These are phyloP conservation scores for Boechera retrofracta DNA, from an alignment of 345 rosid genomes.

Conservation along the genomic window DNA sequence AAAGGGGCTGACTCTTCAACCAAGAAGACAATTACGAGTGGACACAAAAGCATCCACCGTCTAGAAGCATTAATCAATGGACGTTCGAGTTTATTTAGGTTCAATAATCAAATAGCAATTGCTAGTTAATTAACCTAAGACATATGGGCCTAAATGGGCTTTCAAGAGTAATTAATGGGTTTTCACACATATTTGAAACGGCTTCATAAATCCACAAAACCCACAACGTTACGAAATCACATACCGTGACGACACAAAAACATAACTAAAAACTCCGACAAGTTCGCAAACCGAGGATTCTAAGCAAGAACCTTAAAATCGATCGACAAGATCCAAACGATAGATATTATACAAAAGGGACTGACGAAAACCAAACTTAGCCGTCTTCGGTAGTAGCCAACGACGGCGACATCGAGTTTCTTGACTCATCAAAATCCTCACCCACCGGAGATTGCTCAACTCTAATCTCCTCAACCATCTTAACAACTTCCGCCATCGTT, in stretches of 20 bases:
- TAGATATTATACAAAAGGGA: constrained; percentile 14
- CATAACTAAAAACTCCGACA: constrained; percentile 30
- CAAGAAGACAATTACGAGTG: constrained; percentile 5
- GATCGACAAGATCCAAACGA: constrained; percentile 3
- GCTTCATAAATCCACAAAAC: constrained; percentile 27
- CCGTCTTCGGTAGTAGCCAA: constrained; percentile 90
- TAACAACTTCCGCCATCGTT: constrained; percentile 76
- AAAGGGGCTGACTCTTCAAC: constrained; percentile 17
- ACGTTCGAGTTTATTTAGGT: neutral
- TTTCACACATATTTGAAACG: neutral
- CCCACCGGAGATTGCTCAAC: constrained; percentile 96
- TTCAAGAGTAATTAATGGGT: neutral
- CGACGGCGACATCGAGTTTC: constrained; percentile 86
- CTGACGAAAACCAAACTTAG: neutral
- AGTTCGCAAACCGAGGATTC: constrained; percentile 21
- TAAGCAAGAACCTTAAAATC: constrained; percentile 27
- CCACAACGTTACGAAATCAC: constrained; percentile 17
- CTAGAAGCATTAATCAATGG: constrained; percentile 23
- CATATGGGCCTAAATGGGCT: neutral
- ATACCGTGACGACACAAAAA: constrained; percentile 19
- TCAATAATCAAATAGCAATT: neutral
- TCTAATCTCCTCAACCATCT: constrained; percentile 88
- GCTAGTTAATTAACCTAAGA: neutral
- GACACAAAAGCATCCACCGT: constrained; percentile 1
- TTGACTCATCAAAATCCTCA: constrained; percentile 91